Evolutionary conservation across 345 rosid genomes (phyloP).

Genomic region (Citrus australasica): DNA sequence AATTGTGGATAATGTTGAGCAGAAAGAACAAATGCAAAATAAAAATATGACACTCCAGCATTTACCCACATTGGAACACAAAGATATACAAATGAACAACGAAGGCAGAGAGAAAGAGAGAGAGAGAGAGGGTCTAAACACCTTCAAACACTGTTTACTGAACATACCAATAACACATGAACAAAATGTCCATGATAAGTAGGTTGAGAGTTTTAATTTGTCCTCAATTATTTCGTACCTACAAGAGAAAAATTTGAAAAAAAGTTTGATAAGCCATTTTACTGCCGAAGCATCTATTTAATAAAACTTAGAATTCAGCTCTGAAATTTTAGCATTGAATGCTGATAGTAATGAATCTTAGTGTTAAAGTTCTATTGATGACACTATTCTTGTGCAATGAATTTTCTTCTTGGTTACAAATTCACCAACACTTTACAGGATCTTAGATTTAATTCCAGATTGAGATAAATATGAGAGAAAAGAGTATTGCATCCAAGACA

Average conservation of each 20-base stretch:
- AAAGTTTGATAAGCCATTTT: conserved; percentile 11
- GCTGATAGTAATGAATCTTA: not conserved
- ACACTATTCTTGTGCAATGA: not conserved
- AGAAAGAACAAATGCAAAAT: not conserved
- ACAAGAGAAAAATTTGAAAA: conserved; percentile 7
- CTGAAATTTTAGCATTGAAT: not conserved
- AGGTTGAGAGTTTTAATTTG: conserved; percentile 64
- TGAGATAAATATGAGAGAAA: not conserved
- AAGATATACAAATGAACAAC: not conserved
- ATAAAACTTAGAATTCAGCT: not conserved
- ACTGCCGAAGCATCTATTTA: not conserved
- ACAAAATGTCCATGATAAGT: conserved; percentile 92
- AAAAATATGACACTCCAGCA: not conserved
- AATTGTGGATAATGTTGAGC: not conserved
- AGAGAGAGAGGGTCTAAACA: not conserved
- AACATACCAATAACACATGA: conserved; percentile 61
- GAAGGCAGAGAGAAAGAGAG: not conserved
- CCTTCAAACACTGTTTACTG: not conserved
- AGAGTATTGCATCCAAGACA: not conserved
- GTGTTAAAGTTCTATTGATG: not conserved
- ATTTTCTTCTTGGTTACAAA: not conserved
- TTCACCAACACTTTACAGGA: not conserved
- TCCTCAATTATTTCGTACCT: conserved; percentile 84
- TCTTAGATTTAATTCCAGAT: not conserved
- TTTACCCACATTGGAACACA: not conserved